phyloP scores from a whole-genome alignment of 2,329 filamentous ascomycete species.

The Fusarium sp. region DNA sequence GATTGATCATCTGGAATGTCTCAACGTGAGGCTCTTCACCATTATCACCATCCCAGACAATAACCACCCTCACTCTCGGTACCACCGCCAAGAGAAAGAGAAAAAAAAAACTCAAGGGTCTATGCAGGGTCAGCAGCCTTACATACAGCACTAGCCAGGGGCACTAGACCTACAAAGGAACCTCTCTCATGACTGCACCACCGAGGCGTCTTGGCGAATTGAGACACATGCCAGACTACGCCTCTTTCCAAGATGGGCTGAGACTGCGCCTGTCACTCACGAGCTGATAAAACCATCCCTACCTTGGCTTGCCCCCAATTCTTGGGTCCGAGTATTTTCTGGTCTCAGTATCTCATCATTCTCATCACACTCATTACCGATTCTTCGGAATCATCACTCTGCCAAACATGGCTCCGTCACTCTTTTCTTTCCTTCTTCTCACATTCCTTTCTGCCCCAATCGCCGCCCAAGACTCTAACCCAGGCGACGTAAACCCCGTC shows the following conservation, averaged over 20 bases:
- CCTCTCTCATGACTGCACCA: background rate
- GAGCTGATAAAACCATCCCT: constrained; percentile 21
- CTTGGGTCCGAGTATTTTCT: background rate
- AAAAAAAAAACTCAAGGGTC: background rate
- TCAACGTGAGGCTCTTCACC: background rate
- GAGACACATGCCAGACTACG: constrained; percentile 38
- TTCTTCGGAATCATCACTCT: background rate
- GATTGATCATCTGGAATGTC: background rate
- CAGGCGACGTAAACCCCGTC: constrained; percentile 37
- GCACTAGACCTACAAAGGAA: background rate
- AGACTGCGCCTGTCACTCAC: background rate
- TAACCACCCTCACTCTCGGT: background rate
- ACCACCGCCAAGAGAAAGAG: background rate
- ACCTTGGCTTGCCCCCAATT: background rate
- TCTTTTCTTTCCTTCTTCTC: constrained; percentile 37
- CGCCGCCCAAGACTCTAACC: constrained; percentile 18
- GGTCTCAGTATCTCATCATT: background rate
- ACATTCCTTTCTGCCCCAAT: constrained; percentile 28
- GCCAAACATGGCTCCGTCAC: constrained; percentile 40
- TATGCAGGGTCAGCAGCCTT: constrained; percentile 21
- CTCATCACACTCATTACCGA: background rate
- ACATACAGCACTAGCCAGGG: constrained; percentile 32
- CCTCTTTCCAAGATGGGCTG: constrained; percentile 17
- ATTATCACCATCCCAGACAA: background rate
- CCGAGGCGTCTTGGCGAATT: constrained; percentile 1